Percentiles rank a stretch among this genome's conserved stretches.
Conservation (phyloP, 1,284 basidiomycete species). For the Ustilago vetiveriae region DNA sequence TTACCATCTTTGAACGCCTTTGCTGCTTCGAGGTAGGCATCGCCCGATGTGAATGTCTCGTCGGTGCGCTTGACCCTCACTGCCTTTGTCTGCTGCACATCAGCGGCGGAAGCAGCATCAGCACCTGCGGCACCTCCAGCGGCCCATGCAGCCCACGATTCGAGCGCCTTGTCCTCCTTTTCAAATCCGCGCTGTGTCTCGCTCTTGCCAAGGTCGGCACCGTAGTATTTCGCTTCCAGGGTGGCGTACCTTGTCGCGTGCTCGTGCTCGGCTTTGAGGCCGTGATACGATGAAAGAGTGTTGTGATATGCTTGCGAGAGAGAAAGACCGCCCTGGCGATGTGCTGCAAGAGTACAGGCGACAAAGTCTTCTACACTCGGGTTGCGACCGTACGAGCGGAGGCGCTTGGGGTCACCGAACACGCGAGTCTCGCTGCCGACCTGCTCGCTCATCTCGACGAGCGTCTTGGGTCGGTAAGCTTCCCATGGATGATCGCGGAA, state of each 20-base stretch:
- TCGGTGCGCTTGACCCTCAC: constrained; percentile 39
- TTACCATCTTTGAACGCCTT: constrained; percentile 41
- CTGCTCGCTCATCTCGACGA: constrained; percentile 75
- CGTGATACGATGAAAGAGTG: constrained; percentile 57
- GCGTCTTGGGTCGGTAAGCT: constrained; percentile 80
- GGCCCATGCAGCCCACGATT: constrained; percentile 52
- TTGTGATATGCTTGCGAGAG: constrained; percentile 80
- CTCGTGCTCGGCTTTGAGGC: constrained; percentile 73
- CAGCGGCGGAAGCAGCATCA: constrained; percentile 16
- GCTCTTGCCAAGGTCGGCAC: constrained; percentile 74
- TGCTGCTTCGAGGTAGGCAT: constrained; percentile 49
- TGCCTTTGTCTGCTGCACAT: constrained; percentile 38
- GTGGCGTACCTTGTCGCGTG: constrained; percentile 79
- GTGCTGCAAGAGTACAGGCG: constrained; percentile 81
- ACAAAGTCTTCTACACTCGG: constrained; percentile 88
- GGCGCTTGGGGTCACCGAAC: constrained; percentile 72
- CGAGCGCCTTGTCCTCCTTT: constrained; percentile 56
- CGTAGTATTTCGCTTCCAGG: constrained; percentile 81
- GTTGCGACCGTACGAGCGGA: constrained; percentile 70
- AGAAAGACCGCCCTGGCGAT: constrained; percentile 75
- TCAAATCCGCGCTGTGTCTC: constrained; percentile 58
- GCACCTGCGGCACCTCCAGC: constrained; percentile 15
- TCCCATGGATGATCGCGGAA: constrained; percentile 97
- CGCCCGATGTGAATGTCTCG: constrained; percentile 43
- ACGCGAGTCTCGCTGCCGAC: constrained; percentile 71